Base-by-base conservation (phyloP, 2,329 filamentous ascomycete genomes). In the Alternaria conjuncta region DNA sequence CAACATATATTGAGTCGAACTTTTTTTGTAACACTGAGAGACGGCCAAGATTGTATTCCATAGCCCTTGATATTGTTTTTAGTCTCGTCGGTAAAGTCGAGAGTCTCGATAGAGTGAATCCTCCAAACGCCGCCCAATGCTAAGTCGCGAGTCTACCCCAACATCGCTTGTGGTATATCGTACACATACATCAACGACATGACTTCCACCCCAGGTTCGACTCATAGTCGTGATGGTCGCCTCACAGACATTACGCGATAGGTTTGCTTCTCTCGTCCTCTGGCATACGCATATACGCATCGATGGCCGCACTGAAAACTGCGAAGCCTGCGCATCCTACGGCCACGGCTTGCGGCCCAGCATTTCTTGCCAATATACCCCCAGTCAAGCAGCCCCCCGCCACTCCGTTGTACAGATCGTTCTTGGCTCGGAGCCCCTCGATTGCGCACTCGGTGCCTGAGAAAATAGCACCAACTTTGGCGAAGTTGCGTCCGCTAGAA, bases 381-480 rank as follows among this genome's bases (percentile, higher is more conserved):
- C 96, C 96, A 10, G 96, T 97, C 58, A 97, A 84, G 78, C 95
- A 98, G 0, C 96, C 96, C 0, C 94, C 93, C 5, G 90, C 88
- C 6, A 96, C 89, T 58, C 93, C 93, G 83, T 99, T 99, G 67
- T 85, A 88, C 28, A 98, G 81, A 80, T 98, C 96, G 82, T 98
- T 97, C 85, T 97, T 97, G 21, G 94, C 96, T 28, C 96, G 88
- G 73, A 92, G 81, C 0, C 94, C 94, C 81, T 99, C 96, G 76
- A 99, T 94, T 68, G 92, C 94, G 84, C 96, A 99, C 83, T 99
- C 96, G 57, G 96, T 97, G 44, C 95, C 95, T 15, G 89, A 88
- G 84, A 96, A 99, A 20, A 98, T 87, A 3, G 93, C 92, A 73
- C 96, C 96, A 54, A 99, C 93, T 72, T 94, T 91, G 66, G 93